Conservation (phyloP, 2,329 filamentous ascomycete genomes). For the Ceratocystis huliohia region DNA sequence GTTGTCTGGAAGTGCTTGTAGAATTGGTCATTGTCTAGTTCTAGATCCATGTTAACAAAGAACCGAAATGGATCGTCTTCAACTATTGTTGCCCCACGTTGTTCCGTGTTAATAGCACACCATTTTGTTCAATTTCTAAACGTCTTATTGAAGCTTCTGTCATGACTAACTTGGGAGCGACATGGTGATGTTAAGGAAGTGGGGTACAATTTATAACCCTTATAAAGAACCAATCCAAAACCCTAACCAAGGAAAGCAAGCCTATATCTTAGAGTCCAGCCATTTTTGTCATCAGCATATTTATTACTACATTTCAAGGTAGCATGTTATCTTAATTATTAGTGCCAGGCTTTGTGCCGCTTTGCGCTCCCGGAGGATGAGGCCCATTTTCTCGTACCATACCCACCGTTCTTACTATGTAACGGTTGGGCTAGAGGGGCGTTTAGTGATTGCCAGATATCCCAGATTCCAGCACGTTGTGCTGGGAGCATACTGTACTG, state of each 20-base stretch:
- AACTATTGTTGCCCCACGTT: background rate
- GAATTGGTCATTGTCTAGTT: conserved; percentile 61
- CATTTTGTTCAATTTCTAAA: too few relatives aligned
- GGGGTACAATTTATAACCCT: background rate
- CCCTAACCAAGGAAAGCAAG: background rate
- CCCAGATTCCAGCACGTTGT: conserved; percentile 61
- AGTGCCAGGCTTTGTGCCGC: conserved; percentile 13
- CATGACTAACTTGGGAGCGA: background rate
- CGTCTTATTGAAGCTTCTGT: background rate
- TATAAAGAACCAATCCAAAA: background rate
- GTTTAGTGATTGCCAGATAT: conserved; percentile 70
- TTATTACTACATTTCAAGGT: background rate
- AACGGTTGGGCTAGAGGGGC: conserved; percentile 32
- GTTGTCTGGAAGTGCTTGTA: conserved; percentile 72
- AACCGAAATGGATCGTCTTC: background rate
- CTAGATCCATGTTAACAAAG: conserved; percentile 23
- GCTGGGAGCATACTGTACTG: conserved; percentile 97
- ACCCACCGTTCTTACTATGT: conserved; percentile 24
- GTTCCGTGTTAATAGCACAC: too few relatives aligned
- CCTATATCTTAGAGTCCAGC: background rate
- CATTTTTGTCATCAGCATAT: background rate
- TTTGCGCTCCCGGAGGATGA: conserved; percentile 2
- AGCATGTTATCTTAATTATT: background rate
- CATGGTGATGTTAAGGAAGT: background rate
- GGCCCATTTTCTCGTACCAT: conserved; percentile 23